phyloP scores from a whole-genome alignment of 371 early-diverging fungal genomes.

The Syncephalis plumigaleata region DNA sequence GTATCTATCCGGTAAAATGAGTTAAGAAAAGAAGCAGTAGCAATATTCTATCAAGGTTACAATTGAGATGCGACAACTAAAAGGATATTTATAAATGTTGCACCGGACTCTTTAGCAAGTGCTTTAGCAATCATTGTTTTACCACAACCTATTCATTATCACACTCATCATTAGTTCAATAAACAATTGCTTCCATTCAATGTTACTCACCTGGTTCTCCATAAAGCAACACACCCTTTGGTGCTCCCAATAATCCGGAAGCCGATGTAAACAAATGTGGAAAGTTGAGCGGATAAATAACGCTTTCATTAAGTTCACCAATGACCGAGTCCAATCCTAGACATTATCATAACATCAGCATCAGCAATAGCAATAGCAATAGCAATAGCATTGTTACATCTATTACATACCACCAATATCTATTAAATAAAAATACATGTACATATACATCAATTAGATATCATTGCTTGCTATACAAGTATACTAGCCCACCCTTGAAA shows the following conservation, averaged over 20 bases:
- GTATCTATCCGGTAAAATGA: neutral
- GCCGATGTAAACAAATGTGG: constrained; percentile 77
- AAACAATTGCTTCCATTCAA: neutral
- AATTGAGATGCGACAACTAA: neutral
- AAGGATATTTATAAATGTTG: constrained; percentile 80
- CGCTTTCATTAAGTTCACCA: constrained; percentile 77
- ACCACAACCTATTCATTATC: constrained; percentile 52
- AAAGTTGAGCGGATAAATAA: constrained; percentile 85
- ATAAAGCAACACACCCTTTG: constrained; percentile 86
- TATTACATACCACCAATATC: constrained; percentile 5
- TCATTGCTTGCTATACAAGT: constrained; percentile 1
- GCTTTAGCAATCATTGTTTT: constrained; percentile 98
- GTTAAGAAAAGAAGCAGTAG: too few relatives aligned
- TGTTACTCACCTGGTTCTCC: constrained; percentile 63
- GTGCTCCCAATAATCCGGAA: constrained; percentile 76
- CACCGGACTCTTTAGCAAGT: constrained; percentile 86
- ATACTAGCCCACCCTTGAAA: constrained; percentile 76
- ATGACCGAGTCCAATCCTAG: constrained; percentile 71
- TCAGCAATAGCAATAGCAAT: neutral
- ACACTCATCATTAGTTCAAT: neutral
- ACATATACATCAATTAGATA: neutral
- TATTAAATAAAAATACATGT: neutral
- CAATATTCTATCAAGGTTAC: neutral
- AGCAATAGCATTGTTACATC: neutral
- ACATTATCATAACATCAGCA: neutral